Evolutionary conservation across 768 basidiomycete species (phyloP), one percentile per base, ranked within the genome.

Genomic region (Flagelloscypha sp.): DNA sequence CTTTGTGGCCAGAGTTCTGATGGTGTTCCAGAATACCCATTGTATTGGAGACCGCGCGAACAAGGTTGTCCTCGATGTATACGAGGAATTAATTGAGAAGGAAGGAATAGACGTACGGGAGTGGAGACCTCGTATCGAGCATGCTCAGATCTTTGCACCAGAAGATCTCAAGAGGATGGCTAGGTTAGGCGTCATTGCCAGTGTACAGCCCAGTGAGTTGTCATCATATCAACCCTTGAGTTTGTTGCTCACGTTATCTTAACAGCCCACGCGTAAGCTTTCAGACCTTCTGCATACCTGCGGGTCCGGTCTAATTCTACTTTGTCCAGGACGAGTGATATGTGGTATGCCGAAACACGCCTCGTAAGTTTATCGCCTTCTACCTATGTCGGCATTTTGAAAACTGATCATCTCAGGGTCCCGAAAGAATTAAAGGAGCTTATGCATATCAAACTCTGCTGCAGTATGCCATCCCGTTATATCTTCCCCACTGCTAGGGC

Each of bases 41-140:
- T 84, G 82, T 38, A 89, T 88, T 7, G 87, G 87, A 2, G 94
- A 98, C 49, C 76, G 78, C 28, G 90, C 89, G 21, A 95, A 94
- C 50, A 69, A 80, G 21, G 63, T 82, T 20, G 74, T 89, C 2
- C 69, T 97, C 16, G 78, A 95, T 48, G 79, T 89, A 7, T 92
- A 85, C 49, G 85, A 93, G 52, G 57, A 65, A 5, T 62, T 84
- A 2, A 46, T 87, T 7, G 50, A 53, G 30, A 11, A 48, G 38
- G 7, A 46, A 35, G 48, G 52, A 22, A 44, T 58, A 27, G 44
- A 48, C 1, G 62, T 67, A 5, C 49, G 59, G 2, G 55, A 61
- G 34, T 71, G 76, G 54, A 67, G 92, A 8, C 82, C 88, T 1
- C 68, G 94, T 27, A 78, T 95, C 7, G 94, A 98, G 52, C 94